Evolutionary conservation across 352 stramenopile species (phyloP).

Genomic region (Hyaloperonospora brassicae): DNA sequence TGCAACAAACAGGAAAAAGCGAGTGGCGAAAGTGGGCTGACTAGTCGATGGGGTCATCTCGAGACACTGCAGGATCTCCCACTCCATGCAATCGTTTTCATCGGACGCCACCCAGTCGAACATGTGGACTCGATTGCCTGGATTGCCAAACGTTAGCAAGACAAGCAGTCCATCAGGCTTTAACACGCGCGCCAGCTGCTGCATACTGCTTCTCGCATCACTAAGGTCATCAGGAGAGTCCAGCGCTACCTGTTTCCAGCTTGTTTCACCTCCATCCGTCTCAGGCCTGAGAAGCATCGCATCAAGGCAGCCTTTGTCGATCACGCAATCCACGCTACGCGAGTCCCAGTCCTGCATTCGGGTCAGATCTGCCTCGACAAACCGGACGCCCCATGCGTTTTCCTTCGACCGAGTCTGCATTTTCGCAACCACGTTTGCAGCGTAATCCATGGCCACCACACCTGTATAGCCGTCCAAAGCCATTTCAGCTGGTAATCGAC

Average conservation of each 20-base stretch:
- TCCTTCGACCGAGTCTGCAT: slow-evolving; percentile 31
- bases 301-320: slow-evolving; percentile 54
- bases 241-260: slow-evolving; percentile 34
- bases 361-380: slow-evolving; percentile 40
- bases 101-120: slow-evolving; percentile 34
- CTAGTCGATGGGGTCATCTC: slow-evolving; percentile 35
- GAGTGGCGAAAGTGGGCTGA: slow-evolving; percentile 29
- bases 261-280: slow-evolving; percentile 33
- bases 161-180: slow-evolving; percentile 31
- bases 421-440: slow-evolving; percentile 44
- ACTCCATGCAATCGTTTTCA: slow-evolving; percentile 20
- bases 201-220: slow-evolving; percentile 33
- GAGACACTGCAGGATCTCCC: slow-evolving; percentile 46
- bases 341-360: slow-evolving; percentile 35
- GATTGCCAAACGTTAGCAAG: slow-evolving; percentile 44
- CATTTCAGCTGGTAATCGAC: slow-evolving; percentile 45
- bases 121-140: slow-evolving; percentile 41
- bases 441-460: slow-evolving; percentile 47
- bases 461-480: slow-evolving; percentile 32
- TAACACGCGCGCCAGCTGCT: slow-evolving; percentile 35
- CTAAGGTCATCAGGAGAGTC: slow-evolving; percentile 36
- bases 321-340: slow-evolving; percentile 35
- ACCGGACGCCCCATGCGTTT: slow-evolving; percentile 29
- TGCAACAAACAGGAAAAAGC: slow-evolving; percentile 46
- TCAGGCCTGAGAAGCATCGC: slow-evolving; percentile 48